Evolutionary conservation across 306 rosid genomes (phyloP).

Genomic region (Inga oerstediana): DNA sequence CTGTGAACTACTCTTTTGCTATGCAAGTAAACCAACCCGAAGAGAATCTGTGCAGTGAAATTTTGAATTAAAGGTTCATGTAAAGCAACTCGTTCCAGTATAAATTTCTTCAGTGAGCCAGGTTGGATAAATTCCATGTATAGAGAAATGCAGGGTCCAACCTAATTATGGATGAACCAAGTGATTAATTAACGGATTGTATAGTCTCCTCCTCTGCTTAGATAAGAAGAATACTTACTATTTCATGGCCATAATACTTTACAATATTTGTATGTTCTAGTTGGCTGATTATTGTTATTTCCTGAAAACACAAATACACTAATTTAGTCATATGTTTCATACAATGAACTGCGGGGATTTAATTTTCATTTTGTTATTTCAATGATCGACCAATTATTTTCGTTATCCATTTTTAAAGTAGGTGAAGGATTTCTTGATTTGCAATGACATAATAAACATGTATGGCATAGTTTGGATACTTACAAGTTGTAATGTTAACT

Average conservation of each 20-base stretch:
- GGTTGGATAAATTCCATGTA: neutral
- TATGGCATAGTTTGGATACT: too few species aligned
- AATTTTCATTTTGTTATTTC: too few species aligned
- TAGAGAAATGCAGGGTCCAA: neutral
- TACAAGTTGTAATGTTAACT: too few species aligned
- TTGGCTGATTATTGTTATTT: neutral
- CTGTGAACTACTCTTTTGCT: neutral
- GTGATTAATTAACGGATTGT: too few species aligned
- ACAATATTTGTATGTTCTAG: neutral
- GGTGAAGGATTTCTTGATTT: too few species aligned
- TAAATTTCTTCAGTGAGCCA: neutral
- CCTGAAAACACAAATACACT: neutral
- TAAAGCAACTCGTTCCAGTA: neutral
- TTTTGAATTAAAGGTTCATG: neutral
- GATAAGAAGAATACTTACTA: neutral
- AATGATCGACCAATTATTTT: too few species aligned
- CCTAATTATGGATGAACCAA: neutral
- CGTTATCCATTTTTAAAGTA: too few species aligned
- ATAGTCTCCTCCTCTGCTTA: neutral
- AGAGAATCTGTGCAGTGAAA: neutral
- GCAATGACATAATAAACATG: too few species aligned
- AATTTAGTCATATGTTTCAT: too few species aligned
- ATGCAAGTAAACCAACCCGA: neutral
- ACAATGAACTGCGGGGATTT: too few species aligned
- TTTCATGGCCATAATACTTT: neutral